Conservation (phyloP, 805 yeast species). For the Cyberlindnera veronae region DNA sequence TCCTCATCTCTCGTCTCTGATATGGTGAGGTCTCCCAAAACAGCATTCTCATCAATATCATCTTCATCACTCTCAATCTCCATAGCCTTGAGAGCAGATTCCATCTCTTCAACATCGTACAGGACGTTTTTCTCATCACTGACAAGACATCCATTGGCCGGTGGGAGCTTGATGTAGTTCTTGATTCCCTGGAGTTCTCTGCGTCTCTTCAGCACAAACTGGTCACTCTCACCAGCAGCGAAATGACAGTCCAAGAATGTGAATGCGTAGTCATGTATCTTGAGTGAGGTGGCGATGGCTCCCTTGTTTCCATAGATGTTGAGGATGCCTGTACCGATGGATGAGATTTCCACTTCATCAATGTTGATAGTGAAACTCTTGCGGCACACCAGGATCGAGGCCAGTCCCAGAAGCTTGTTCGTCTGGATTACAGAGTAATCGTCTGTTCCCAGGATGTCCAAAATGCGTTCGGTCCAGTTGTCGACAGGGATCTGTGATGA, state of each 20-base stretch:
- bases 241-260: constrained; percentile 50
- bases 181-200: constrained; percentile 43
- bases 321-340: constrained; percentile 55
- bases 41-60: constrained; percentile 11
- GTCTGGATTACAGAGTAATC: constrained; percentile 37
- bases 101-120: constrained; percentile 29
- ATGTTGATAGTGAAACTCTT: constrained; percentile 35
- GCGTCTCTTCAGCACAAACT: constrained; percentile 36
- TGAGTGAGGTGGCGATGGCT: constrained; percentile 44
- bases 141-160: constrained; percentile 22
- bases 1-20: constrained; percentile 4
- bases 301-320: constrained; percentile 63
- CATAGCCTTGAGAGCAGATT: constrained; percentile 9
- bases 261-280: constrained; percentile 30
- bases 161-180: constrained; percentile 28
- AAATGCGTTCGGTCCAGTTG: constrained; percentile 32
- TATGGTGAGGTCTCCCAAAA: constrained; percentile 4
- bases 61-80: constrained; percentile 17
- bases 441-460: constrained; percentile 17
- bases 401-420: constrained; percentile 50
- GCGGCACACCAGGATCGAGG: constrained; percentile 42
- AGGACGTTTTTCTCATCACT: constrained; percentile 24
- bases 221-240: constrained; percentile 45
- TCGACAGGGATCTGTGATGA: constrained; percentile 32
- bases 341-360: constrained; percentile 34